Conservation (phyloP, 257 asterid genomes). For the Salvia miltiorrhiza region DNA sequence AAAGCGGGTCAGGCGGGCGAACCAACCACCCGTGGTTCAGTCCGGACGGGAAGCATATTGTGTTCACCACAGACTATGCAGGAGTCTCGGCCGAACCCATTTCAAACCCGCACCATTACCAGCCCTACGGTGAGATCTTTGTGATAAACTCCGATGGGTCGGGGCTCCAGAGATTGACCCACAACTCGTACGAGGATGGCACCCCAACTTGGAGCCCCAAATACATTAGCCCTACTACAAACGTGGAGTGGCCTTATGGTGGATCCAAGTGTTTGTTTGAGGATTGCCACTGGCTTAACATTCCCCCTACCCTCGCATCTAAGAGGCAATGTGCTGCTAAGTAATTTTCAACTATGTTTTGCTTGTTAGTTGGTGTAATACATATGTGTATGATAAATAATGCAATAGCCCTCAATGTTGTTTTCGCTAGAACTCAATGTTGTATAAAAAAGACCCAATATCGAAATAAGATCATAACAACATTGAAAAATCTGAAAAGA, state of each 20-base stretch:
- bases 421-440: too few species aligned
- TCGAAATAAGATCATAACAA: not conserved
- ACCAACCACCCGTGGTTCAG: conserved; percentile 90
- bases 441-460: too few species aligned
- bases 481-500: conserved; percentile 11
- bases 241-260: conserved; percentile 56
- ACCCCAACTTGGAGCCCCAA: conserved; percentile 79
- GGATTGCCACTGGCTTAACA: conserved; percentile 73
- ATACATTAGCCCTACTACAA: conserved; percentile 24
- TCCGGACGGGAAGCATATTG: conserved; percentile 70
- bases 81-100: conserved; percentile 91
- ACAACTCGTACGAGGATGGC: conserved; percentile 80
- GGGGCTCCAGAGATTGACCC: conserved; percentile 57
- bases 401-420: too few species aligned
- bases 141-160: conserved; percentile 68
- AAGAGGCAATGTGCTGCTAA: conserved; percentile 14
- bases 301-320: conserved; percentile 3
- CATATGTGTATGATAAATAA: not conserved
- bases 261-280: conserved; percentile 56
- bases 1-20: conserved; percentile 79
- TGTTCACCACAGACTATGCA: conserved; percentile 76
- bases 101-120: conserved; percentile 78
- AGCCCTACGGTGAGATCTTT: conserved; percentile 84
- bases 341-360: not conserved
- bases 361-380: not conserved